Conservation (phyloP, 2,329 filamentous ascomycete species). For the Colletotrichum limetticola region DNA sequence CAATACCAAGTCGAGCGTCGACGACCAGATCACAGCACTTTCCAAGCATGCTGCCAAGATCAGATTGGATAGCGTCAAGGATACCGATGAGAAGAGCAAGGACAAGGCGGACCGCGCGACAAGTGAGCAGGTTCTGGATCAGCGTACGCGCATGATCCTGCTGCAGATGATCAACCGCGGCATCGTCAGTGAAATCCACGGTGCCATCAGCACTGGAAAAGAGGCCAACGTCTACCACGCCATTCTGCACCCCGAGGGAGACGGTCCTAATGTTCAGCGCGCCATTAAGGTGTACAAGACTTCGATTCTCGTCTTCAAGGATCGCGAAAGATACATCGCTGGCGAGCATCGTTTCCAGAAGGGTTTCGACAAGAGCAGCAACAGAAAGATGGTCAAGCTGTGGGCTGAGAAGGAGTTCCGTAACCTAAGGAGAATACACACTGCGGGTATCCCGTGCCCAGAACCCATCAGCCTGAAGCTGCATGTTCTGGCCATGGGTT, state of each 20-base stretch:
- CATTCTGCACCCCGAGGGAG: constrained; percentile 68
- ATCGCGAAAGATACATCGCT: constrained; percentile 93
- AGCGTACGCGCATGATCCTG: constrained; percentile 93
- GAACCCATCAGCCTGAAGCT: constrained; percentile 89
- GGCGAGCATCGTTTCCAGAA: constrained; percentile 93
- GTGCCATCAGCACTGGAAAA: constrained; percentile 95
- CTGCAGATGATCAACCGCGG: constrained; percentile 96
- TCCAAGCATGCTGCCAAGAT: constrained; percentile 89
- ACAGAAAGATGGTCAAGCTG: constrained; percentile 95
- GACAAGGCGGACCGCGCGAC: constrained; percentile 95
- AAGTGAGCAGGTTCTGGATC: constrained; percentile 93
- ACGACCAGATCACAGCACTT: constrained; percentile 89
- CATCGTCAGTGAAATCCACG: constrained; percentile 90
- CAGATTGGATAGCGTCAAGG: constrained; percentile 74
- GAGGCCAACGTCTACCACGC: constrained; percentile 99
- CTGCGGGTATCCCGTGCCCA: constrained; percentile 88
- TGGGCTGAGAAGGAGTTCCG: constrained; percentile 99
- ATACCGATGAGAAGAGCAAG: constrained; percentile 67
- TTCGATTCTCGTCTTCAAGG: constrained; percentile 96
- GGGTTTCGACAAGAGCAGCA: constrained; percentile 94
- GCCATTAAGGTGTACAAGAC: constrained; percentile 99
- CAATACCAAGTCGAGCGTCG: constrained; percentile 82
- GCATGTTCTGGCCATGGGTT: constrained; percentile 96
- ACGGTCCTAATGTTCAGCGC: constrained; percentile 73
- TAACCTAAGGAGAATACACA: constrained; percentile 86